These are phyloP conservation scores for Chlorophyllum brunneum DNA, from an alignment of 768 basidiomycete genomes.

Conservation along the genomic window DNA sequence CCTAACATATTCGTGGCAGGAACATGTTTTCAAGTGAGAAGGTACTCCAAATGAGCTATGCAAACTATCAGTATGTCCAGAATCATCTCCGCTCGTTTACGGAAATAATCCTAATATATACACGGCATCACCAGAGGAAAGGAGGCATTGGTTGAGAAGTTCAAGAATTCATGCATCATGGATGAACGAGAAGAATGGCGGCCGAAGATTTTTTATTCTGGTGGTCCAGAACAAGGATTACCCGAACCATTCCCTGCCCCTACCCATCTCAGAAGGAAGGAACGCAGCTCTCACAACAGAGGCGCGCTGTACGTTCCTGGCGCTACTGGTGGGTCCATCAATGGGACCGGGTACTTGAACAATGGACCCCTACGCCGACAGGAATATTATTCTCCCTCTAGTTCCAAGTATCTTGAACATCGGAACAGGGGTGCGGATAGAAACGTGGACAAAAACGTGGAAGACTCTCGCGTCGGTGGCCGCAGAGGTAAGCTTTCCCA, in stretches of 20 bases:
- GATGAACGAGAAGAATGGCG: conserved; percentile 81
- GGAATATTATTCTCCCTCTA: conserved; percentile 6
- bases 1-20: conserved; percentile 38
- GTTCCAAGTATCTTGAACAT: conserved; percentile 10
- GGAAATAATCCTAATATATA: conserved; percentile 15
- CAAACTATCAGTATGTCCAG: conserved; percentile 76
- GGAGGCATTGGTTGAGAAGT: conserved; percentile 86
- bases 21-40: conserved; percentile 93
- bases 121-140: conserved; percentile 58
- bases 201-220: conserved; percentile 81
- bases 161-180: conserved; percentile 89
- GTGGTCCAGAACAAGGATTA: conserved; percentile 67
- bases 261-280: conserved; percentile 77
- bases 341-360: conserved; percentile 13
- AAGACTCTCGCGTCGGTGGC: not conserved
- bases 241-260: conserved; percentile 81
- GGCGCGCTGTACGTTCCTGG: conserved; percentile 66
- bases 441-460: not conserved
- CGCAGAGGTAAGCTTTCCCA: not conserved
- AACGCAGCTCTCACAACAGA: conserved; percentile 77
- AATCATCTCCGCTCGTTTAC: not conserved
- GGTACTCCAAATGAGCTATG: conserved; percentile 87
- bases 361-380: conserved; percentile 16
- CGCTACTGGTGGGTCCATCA: conserved; percentile 9
- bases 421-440: conserved; percentile 4